These are phyloP conservation scores for Phytophthora macrochlamydospora DNA, from an alignment of 352 stramenopile genomes.

Conservation along the genomic window DNA sequence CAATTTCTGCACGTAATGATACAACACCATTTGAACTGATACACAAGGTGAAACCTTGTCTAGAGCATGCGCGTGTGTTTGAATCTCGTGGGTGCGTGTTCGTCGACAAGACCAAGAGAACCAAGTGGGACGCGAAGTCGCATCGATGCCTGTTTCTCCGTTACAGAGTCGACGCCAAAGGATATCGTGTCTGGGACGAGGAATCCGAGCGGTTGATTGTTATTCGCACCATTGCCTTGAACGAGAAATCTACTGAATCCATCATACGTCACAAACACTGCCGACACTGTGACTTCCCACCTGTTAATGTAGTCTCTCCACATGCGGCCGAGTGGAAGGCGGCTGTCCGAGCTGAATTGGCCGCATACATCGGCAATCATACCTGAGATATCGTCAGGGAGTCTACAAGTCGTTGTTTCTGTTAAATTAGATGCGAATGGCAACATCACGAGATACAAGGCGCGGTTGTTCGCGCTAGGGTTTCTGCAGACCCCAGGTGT, in stretches of 20 bases:
- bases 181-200: slow-evolving; percentile 14
- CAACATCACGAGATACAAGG: slow-evolving; percentile 29
- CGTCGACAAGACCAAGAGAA: slow-evolving; percentile 13
- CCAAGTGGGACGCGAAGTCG: slow-evolving; percentile 18
- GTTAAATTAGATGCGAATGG: slow-evolving; percentile 23
- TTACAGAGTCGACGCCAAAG: slow-evolving; percentile 9
- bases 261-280: too few species aligned
- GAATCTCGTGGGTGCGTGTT: slow-evolving; percentile 15
- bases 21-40: slow-evolving; percentile 12
- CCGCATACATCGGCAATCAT: too few species aligned
- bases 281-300: too few species aligned
- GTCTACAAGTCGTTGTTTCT: slow-evolving; percentile 7
- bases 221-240: neutral
- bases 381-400: too few species aligned
- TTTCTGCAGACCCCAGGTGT: slow-evolving; percentile 30
- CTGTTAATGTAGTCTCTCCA: too few species aligned
- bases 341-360: too few species aligned
- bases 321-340: too few species aligned
- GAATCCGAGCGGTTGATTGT: slow-evolving; percentile 1
- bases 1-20: slow-evolving; percentile 4
- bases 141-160: slow-evolving; percentile 12
- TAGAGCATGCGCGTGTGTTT: slow-evolving; percentile 23
- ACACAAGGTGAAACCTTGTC: neutral
- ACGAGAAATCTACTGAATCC: too few species aligned
- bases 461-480: slow-evolving; percentile 25